Conservation (phyloP, 306 rosid genomes). For the Vigna unguiculata region DNA sequence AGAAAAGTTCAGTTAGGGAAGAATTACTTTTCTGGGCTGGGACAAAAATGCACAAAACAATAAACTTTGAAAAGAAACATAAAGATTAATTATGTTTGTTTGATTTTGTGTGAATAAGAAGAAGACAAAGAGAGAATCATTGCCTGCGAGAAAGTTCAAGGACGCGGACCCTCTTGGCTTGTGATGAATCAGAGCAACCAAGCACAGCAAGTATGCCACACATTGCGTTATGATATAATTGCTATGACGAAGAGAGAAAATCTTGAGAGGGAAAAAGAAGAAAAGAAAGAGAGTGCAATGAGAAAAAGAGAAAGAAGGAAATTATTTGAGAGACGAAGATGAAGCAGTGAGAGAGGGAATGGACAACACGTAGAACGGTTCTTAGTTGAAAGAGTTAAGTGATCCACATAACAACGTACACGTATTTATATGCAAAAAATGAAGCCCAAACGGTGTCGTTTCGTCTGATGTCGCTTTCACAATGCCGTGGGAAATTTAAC, state of each 20-base stretch:
- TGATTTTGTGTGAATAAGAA: not conserved
- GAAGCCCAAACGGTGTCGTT: conserved; percentile 54
- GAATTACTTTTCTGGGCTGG: not conserved
- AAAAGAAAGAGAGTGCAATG: not conserved
- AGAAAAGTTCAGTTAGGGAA: not conserved
- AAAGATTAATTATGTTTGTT: not conserved
- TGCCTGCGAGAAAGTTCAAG: conserved; percentile 78
- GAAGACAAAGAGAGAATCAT: conserved; percentile 28
- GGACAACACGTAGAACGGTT: conserved; percentile 46
- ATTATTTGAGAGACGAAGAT: conserved; percentile 8
- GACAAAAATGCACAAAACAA: not conserved
- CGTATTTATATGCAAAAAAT: conserved; percentile 58
- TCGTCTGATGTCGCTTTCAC: not conserved
- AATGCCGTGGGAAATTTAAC: conserved; percentile 1
- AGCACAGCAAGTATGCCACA: conserved; percentile 98
- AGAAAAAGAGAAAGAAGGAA: conserved; percentile 16
- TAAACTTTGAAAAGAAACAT: conserved; percentile 13
- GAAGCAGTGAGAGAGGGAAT: not conserved
- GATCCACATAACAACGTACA: conserved; percentile 1
- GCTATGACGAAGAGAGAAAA: not conserved
- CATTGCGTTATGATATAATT: conserved; percentile 48
- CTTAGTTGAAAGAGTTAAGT: conserved; percentile 36
- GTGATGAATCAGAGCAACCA: conserved; percentile 87
- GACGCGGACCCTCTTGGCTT: conserved; percentile 87
- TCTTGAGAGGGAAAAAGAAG: not conserved